Conservation (phyloP, 495 filamentous ascomycete genomes). For the Xylaria intraflava region DNA sequence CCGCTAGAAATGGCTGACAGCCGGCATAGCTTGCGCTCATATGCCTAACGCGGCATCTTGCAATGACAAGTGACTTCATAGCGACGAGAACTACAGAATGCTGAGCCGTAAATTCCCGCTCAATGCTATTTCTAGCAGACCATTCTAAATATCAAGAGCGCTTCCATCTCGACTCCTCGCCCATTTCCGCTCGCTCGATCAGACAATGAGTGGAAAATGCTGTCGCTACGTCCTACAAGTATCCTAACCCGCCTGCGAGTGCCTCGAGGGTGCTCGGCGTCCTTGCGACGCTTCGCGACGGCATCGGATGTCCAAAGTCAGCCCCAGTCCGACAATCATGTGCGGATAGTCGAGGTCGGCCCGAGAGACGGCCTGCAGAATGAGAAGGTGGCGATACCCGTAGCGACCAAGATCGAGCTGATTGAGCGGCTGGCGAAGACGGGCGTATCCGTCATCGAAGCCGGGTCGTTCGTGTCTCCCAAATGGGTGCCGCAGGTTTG, state of each 20-base stretch:
- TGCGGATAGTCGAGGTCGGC: conserved; percentile 82
- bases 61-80: conserved; percentile 6
- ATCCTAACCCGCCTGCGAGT: conserved; percentile 15
- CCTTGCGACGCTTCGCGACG: conserved; percentile 33
- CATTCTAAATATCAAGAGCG: too few relatives aligned
- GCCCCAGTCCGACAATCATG: conserved; percentile 40
- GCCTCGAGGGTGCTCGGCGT: conserved; percentile 6
- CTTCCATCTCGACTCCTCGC: neutral
- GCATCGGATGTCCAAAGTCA: conserved; percentile 26
- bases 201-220: conserved; percentile 23
- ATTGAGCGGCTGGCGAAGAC: conserved; percentile 76
- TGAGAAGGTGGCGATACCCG: conserved; percentile 74
- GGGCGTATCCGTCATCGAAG: conserved; percentile 82
- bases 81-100: neutral
- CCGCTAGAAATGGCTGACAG: too few relatives aligned
- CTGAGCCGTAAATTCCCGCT: conserved; percentile 9
- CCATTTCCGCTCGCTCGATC: too few relatives aligned
- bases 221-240: conserved; percentile 22
- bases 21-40: too few relatives aligned
- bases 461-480: conserved; percentile 87
- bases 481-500: conserved; percentile 97
- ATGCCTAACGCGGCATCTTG: too few relatives aligned
- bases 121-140: neutral
- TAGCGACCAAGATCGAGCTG: conserved; percentile 80
- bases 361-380: conserved; percentile 94